Base-by-base conservation (phyloP, 768 basidiomycete species). In the Russula ochroleuca region DNA sequence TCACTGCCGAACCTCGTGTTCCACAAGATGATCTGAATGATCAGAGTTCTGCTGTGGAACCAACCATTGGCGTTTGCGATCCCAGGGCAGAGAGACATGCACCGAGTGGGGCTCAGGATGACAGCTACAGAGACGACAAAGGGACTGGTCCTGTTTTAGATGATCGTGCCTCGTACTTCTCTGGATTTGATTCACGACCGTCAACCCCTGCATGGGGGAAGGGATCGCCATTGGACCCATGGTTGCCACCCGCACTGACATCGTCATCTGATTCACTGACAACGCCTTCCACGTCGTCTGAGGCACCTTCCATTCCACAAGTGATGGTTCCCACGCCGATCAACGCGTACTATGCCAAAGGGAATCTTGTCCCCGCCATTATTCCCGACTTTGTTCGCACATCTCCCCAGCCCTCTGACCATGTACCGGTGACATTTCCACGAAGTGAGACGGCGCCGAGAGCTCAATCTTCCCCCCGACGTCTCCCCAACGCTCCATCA, bases 361-460 rank as follows among this genome's bases (percentile, higher is more conserved):
- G 57, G 48, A 50, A 67, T 59, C 68, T 49, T 73, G 77, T 58
- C 68, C 72, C 11, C 76, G 75, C 61, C 69, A 73, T 61, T 68
- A 61, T 61, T 19, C 66, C 68, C 51, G 72, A 69, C 59, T 70
- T 71, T 50, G 69, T 64, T 60, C 71, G 69, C 37, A 57, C 56
- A 28, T 64, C 62, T 71, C 74, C 49, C 17, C 70, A 25, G 70
- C 55, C 45, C 52, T 25, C 52, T 64, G 21, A 38, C 55, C 25
- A 68, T 68, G 43, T 38, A 64, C 41, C 76, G 55, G 67, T 77
- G 80, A 35, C 80, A 37, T 87, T 87, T 70, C 85, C 82, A 1
- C 67, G 71, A 9, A 69, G 71, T 9, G 76, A 75, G 14, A 70
- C 72, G 55, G 68, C 69, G 35, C 72, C 70, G 19, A 41, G 68